These are phyloP conservation scores for Lizonia empirigonia DNA, from an alignment of 2,329 filamentous ascomycete species.

Conservation along the genomic window DNA sequence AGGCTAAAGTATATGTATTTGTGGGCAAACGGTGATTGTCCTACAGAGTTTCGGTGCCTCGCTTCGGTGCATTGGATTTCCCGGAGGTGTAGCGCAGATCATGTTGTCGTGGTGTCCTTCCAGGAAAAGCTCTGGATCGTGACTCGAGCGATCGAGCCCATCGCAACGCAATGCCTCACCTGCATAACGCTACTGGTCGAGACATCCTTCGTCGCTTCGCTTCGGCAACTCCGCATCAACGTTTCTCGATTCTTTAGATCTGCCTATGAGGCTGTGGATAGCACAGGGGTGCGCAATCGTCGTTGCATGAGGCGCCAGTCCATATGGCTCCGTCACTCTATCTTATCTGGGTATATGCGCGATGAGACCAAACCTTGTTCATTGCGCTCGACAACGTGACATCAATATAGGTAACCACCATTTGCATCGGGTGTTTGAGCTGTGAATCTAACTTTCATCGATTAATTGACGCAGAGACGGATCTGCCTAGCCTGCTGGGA, in stretches of 20 bases:
- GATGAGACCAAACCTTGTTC: background rate
- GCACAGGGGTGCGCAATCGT: conserved; percentile 1
- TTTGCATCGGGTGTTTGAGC: background rate
- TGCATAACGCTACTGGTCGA: background rate
- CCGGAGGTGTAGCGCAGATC: conserved; percentile 1
- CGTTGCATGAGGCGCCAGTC: background rate
- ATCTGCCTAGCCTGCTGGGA: background rate
- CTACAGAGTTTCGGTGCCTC: background rate
- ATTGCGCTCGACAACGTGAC: background rate
- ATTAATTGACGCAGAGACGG: background rate
- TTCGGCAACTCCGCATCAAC: background rate
- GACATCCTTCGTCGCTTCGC: background rate
- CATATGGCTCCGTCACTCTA: background rate
- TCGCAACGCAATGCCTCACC: background rate
- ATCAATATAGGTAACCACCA: background rate
- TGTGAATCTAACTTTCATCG: background rate
- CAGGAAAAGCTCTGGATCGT: background rate
- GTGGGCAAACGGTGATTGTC: background rate
- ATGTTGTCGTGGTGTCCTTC: background rate
- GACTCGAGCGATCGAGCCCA: background rate
- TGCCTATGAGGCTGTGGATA: background rate
- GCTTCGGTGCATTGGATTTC: background rate
- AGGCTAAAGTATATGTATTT: conserved; percentile 3
- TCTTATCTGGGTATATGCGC: background rate
- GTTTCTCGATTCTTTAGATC: background rate